Evolutionary conservation across 2,329 filamentous ascomycete genomes (phyloP).

Genomic region (Davidsoniella eucalypti): DNA sequence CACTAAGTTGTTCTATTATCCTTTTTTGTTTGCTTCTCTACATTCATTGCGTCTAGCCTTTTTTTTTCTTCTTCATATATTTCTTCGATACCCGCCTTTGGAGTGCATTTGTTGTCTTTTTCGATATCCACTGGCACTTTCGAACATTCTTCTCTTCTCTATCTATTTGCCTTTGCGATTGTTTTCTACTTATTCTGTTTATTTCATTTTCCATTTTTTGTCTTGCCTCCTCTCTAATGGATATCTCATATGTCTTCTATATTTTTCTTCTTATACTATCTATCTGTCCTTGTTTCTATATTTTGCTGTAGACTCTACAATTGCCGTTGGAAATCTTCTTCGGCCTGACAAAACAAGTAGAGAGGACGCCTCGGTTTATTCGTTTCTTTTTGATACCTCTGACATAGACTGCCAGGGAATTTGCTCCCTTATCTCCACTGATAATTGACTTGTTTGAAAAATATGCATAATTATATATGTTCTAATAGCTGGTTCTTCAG

Average conservation of each 20-base stretch:
- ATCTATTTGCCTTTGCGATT: background rate
- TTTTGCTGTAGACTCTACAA: background rate
- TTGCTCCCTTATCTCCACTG: too few relatives aligned
- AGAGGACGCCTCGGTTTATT: too few relatives aligned
- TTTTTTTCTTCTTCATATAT: background rate
- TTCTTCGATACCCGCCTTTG: background rate
- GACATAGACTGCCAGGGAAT: too few relatives aligned
- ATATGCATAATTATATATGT: too few relatives aligned
- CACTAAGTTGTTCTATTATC: slow-evolving; percentile 1
- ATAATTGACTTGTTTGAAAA: too few relatives aligned
- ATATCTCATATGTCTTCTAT: background rate
- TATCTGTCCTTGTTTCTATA: background rate
- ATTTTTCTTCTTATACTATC: background rate
- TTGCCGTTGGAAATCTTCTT: too few relatives aligned
- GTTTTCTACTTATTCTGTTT: slow-evolving; percentile 2
- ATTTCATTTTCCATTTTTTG: slow-evolving; percentile 12
- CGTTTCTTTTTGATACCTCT: too few relatives aligned
- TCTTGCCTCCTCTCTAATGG: background rate
- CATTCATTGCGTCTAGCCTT: background rate
- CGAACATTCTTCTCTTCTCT: background rate
- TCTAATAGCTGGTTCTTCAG: too few relatives aligned
- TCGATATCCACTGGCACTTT: background rate
- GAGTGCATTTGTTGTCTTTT: background rate
- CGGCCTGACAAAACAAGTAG: too few relatives aligned
- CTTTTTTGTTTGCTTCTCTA: slow-evolving; percentile 6